phyloP scores from a whole-genome alignment of 106 monocot species.

The Dioscorea zingiberensis region DNA sequence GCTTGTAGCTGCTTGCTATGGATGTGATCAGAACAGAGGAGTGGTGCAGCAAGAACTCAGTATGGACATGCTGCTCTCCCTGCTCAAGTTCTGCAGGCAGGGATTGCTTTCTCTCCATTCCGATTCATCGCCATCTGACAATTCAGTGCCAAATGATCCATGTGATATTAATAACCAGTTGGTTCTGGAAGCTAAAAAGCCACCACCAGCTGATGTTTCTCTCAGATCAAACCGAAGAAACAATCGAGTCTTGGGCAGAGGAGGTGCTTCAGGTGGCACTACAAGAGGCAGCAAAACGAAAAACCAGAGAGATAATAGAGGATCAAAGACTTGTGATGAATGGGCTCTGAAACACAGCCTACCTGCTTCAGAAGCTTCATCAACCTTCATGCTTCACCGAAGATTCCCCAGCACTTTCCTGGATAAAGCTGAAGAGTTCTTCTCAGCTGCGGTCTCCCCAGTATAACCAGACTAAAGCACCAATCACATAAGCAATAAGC shows the following conservation, averaged over 20 bases:
- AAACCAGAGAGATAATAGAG: slow-evolving; percentile 43
- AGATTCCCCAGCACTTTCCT: slow-evolving; percentile 62
- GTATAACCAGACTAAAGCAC: slow-evolving; percentile 4
- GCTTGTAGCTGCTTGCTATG: slow-evolving; percentile 80
- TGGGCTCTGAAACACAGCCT: slow-evolving; percentile 58
- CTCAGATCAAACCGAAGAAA: slow-evolving; percentile 38
- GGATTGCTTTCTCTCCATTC: slow-evolving; percentile 16
- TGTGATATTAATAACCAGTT: slow-evolving; percentile 25
- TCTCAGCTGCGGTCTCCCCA: slow-evolving; percentile 29
- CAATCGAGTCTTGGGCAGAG: slow-evolving; percentile 22
- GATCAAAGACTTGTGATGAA: slow-evolving; percentile 49
- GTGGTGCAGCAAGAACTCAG: slow-evolving; percentile 91
- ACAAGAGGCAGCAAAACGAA: slow-evolving; percentile 41
- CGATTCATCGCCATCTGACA: slow-evolving; percentile 21
- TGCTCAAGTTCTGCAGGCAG: slow-evolving; percentile 68
- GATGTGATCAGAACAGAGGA: slow-evolving; percentile 80
- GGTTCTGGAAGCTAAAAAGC: slow-evolving; percentile 30
- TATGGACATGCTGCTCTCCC: slow-evolving; percentile 86
- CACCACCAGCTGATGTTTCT: slow-evolving; percentile 28
- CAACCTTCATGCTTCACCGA: slow-evolving; percentile 53
- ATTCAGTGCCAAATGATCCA: slow-evolving; percentile 10
- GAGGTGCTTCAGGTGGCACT: slow-evolving; percentile 13
- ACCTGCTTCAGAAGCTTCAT: slow-evolving; percentile 31
- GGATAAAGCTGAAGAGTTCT: slow-evolving; percentile 85
- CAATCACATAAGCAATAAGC: too few relatives aligned